Evolutionary conservation across 768 basidiomycete genomes (phyloP).

Genomic region (Psilocybe cyanescens): DNA sequence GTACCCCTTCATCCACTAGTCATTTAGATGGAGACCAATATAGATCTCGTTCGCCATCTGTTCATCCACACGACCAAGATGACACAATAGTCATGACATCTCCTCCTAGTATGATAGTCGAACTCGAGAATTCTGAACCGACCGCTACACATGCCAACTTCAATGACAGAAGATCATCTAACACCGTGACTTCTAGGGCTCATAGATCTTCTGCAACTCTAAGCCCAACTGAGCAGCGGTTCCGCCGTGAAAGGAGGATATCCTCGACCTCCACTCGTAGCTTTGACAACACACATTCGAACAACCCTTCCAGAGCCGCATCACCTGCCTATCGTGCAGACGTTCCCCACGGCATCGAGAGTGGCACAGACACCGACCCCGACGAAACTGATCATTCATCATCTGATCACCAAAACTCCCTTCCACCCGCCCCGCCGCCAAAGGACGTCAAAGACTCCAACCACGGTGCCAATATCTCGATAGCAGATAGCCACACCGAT

Average conservation of each 20-base stretch:
- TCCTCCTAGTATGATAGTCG: constrained; percentile 23
- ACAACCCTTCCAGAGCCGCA: constrained; percentile 47
- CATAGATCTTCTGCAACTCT: constrained; percentile 24
- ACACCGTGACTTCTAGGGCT: not conserved
- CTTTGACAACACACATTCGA: constrained; percentile 36
- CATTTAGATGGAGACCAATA: constrained; percentile 22
- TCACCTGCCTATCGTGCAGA: constrained; percentile 70
- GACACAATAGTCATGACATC: constrained; percentile 43
- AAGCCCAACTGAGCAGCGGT: constrained; percentile 29
- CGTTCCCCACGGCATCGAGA: constrained; percentile 75
- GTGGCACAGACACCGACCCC: constrained; percentile 72
- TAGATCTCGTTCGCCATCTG: constrained; percentile 38
- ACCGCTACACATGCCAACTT: not conserved
- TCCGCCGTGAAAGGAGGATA: constrained; percentile 28
- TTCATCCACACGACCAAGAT: constrained; percentile 39
- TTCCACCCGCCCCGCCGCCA: constrained; percentile 48
- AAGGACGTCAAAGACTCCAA: constrained; percentile 36
- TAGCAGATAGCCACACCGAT: constrained; percentile 21
- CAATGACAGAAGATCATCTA: not conserved
- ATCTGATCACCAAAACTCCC: constrained; percentile 18
- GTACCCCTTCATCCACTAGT: constrained; percentile 26
- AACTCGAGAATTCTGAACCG: constrained; percentile 16
- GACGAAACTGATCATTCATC: constrained; percentile 41
- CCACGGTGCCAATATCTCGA: constrained; percentile 2
- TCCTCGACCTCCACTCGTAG: constrained; percentile 35